phyloP scores from a whole-genome alignment of 2,329 filamentous ascomycete genomes.

The Epichloe uncinata region DNA sequence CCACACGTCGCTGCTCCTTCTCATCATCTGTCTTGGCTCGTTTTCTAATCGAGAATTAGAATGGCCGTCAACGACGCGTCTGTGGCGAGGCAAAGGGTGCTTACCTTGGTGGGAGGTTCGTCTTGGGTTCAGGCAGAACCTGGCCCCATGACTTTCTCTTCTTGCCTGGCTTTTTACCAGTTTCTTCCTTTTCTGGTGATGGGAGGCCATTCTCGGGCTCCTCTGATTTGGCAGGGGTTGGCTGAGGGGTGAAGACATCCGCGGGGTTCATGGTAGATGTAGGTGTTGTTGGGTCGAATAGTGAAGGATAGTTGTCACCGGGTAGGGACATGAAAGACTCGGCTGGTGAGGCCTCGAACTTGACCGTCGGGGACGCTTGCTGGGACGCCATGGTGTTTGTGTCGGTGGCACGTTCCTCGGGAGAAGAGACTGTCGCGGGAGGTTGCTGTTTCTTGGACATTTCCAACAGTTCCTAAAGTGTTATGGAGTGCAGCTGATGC shows the following conservation, averaged over 20 bases:
- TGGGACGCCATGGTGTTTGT: conserved; percentile 24
- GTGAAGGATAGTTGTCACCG: conserved; percentile 33
- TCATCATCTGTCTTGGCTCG: conserved; percentile 97
- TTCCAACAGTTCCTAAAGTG: conserved; percentile 4
- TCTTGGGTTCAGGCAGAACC: conserved; percentile 91
- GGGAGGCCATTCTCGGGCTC: conserved; percentile 6
- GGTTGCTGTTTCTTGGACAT: background rate
- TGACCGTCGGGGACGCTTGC: conserved; percentile 30
- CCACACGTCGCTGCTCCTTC: conserved; percentile 94
- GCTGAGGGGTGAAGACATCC: conserved; percentile 37
- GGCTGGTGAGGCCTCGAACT: conserved; percentile 40
- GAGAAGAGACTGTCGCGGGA: background rate
- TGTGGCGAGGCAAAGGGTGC: conserved; percentile 7
- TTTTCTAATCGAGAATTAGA: conserved; percentile 45
- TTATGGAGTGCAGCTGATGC: background rate
- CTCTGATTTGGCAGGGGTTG: conserved; percentile 18
- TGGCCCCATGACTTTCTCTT: conserved; percentile 99
- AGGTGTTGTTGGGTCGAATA: conserved; percentile 28
- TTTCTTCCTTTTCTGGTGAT: conserved; percentile 8
- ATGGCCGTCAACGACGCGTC: background rate
- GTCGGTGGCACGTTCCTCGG: background rate
- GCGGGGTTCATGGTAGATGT: conserved; percentile 28
- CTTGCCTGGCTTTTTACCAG: conserved; percentile 65
- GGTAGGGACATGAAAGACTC: conserved; percentile 41
- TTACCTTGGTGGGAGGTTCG: conserved; percentile 81